Evolutionary conservation across 768 basidiomycete genomes (phyloP).

Genomic region (Collybia sordida): DNA sequence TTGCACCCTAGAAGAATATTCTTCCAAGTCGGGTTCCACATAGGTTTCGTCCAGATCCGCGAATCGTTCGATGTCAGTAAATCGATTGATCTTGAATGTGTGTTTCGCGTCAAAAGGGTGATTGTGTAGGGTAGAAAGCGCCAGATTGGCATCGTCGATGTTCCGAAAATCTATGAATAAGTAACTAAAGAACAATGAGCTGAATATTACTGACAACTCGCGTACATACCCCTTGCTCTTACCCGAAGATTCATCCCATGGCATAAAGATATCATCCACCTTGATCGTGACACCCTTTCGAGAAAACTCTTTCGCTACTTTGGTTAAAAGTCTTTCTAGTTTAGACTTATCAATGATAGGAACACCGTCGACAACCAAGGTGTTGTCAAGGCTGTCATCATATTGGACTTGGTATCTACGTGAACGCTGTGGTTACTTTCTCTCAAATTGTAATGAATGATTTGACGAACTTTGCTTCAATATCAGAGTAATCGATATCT

Average conservation of each 20-base stretch:
- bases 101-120: slow-evolving; percentile 88
- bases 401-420: slow-evolving; percentile 81
- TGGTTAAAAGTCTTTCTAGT: slow-evolving; percentile 76
- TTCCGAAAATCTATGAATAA: slow-evolving; percentile 79
- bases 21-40: slow-evolving; percentile 69
- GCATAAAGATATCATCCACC: slow-evolving; percentile 77
- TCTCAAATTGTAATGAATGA: background rate
- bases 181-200: slow-evolving; percentile 47
- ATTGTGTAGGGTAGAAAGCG: slow-evolving; percentile 66
- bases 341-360: slow-evolving; percentile 88
- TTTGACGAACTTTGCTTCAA: slow-evolving; percentile 73
- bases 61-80: slow-evolving; percentile 87
- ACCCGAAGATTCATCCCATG: slow-evolving; percentile 79
- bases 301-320: slow-evolving; percentile 81
- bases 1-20: slow-evolving; percentile 72
- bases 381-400: slow-evolving; percentile 87
- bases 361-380: slow-evolving; percentile 89
- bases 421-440: slow-evolving; percentile 3
- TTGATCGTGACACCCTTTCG: slow-evolving; percentile 79
- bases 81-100: slow-evolving; percentile 81
- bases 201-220: background rate
- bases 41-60: slow-evolving; percentile 77
- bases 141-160: slow-evolving; percentile 67
- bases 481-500: slow-evolving; percentile 84
- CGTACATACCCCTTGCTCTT: slow-evolving; percentile 87